phyloP scores from a whole-genome alignment of 1,284 basidiomycete species.

The Ustilago lituana region DNA sequence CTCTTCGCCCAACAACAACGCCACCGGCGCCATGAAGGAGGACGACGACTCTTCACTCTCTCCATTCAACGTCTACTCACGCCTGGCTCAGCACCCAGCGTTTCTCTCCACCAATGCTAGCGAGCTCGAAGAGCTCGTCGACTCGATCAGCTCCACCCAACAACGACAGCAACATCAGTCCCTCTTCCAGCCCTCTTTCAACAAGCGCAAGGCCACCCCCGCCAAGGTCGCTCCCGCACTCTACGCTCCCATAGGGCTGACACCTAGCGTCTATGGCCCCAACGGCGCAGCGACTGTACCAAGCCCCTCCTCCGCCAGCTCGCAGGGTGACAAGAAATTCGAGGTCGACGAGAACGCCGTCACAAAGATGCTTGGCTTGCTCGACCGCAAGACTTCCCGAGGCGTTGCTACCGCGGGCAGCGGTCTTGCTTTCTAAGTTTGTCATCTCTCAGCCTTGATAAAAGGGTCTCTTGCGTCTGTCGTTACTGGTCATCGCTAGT shows the following conservation, averaged over 20 bases:
- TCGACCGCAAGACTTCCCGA: slow-evolving; percentile 45
- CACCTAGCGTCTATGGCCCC: slow-evolving; percentile 39
- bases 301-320: slow-evolving; percentile 5
- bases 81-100: slow-evolving; percentile 57
- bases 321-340: slow-evolving; percentile 20
- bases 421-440: slow-evolving; percentile 18
- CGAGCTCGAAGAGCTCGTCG: slow-evolving; percentile 60
- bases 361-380: slow-evolving; percentile 48
- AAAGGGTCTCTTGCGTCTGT: too few relatives aligned
- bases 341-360: slow-evolving; percentile 54
- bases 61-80: slow-evolving; percentile 58
- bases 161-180: slow-evolving; percentile 22
- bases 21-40: slow-evolving; percentile 7
- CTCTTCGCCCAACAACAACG: slow-evolving; percentile 12
- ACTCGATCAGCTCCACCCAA: slow-evolving; percentile 41
- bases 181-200: slow-evolving; percentile 25
- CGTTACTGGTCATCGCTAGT: neutral
- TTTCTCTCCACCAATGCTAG: slow-evolving; percentile 53
- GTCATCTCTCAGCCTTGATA: neutral
- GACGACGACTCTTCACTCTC: slow-evolving; percentile 40
- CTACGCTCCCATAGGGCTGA: slow-evolving; percentile 27
- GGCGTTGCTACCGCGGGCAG: slow-evolving; percentile 19
- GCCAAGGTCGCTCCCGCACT: slow-evolving; percentile 19
- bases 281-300: slow-evolving; percentile 14
- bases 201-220: slow-evolving; percentile 26